Evolutionary conservation across 1,139 yeast species (phyloP).

Genomic region (Citeromyces hawaiiensis): DNA sequence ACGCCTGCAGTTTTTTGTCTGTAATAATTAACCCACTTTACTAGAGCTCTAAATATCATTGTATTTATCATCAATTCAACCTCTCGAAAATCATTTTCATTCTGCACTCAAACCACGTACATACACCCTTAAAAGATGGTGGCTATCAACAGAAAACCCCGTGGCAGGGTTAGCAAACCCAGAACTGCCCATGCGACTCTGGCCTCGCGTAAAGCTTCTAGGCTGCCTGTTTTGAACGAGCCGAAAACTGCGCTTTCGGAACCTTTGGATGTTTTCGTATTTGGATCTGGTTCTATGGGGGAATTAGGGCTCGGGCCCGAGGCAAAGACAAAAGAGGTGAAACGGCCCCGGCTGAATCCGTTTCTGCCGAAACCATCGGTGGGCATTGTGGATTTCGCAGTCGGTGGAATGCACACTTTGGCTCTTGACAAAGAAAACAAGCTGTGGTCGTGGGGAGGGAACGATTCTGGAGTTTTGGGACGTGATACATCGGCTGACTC

Average conservation of each 20-base stretch:
- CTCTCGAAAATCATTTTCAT: not conserved
- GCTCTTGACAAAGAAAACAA: slow-evolving; percentile 65
- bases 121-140: not conserved
- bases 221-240: slow-evolving; percentile 30
- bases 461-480: slow-evolving; percentile 89
- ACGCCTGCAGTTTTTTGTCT: too few relatives aligned
- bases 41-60: too few relatives aligned
- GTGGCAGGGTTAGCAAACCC: slow-evolving; percentile 1
- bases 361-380: slow-evolving; percentile 44
- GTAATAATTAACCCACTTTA: too few relatives aligned
- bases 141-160: not conserved
- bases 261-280: slow-evolving; percentile 68
- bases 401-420: slow-evolving; percentile 90
- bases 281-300: slow-evolving; percentile 97
- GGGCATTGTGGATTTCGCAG: slow-evolving; percentile 75
- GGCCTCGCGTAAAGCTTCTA: slow-evolving; percentile 30
- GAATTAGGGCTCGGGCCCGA: slow-evolving; percentile 91
- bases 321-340: slow-evolving; percentile 81
- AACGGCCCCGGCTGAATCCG: slow-evolving; percentile 88
- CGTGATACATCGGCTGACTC: slow-evolving; percentile 55
- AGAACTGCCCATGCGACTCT: slow-evolving; percentile 16
- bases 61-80: too few relatives aligned
- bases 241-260: slow-evolving; percentile 25
- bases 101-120: not conserved
- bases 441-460: slow-evolving; percentile 97